Conservation (phyloP, 257 asterid genomes). For the Solanum bulbocastanum region DNA sequence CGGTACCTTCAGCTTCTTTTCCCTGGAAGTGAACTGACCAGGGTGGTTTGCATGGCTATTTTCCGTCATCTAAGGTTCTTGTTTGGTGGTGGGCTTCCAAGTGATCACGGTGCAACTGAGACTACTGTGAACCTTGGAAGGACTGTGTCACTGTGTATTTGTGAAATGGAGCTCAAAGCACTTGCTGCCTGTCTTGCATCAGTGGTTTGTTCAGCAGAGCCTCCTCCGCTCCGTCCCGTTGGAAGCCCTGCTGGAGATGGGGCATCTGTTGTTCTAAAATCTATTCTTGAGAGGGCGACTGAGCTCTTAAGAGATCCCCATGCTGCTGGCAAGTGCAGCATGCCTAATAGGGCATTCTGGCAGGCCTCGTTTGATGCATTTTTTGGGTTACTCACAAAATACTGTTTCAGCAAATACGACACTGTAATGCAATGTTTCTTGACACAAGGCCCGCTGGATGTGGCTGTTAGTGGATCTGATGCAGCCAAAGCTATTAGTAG, state of each 20-base stretch:
- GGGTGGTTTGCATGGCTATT: slow-evolving; percentile 71
- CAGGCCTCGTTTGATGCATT: slow-evolving; percentile 82
- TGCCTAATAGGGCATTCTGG: slow-evolving; percentile 49
- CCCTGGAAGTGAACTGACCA: slow-evolving; percentile 48
- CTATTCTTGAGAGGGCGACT: slow-evolving; percentile 66
- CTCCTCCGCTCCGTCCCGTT: slow-evolving; percentile 62
- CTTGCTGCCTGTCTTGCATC: slow-evolving; percentile 77
- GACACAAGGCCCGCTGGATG: slow-evolving; percentile 28
- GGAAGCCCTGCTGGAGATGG: slow-evolving; percentile 69
- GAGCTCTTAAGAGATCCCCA: slow-evolving; percentile 53
- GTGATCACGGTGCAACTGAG: slow-evolving; percentile 24
- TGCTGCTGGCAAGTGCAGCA: slow-evolving; percentile 38
- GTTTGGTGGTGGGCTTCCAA: slow-evolving; percentile 43
- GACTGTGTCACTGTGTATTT: slow-evolving; percentile 29
- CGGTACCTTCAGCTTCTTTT: slow-evolving; percentile 43
- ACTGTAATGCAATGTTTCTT: slow-evolving; percentile 38
- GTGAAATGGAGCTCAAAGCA: slow-evolving; percentile 51
- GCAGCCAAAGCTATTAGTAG: slow-evolving; percentile 42
- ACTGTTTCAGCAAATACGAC: slow-evolving; percentile 66
- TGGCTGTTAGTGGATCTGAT: slow-evolving; percentile 32
- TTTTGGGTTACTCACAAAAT: slow-evolving; percentile 47
- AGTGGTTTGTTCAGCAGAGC: slow-evolving; percentile 64
- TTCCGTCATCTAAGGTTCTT: slow-evolving; percentile 76
- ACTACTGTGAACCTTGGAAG: slow-evolving; percentile 32
- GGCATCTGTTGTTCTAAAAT: slow-evolving; percentile 54